Base-by-base conservation (phyloP, 1,284 basidiomycete genomes). In the Leccinum pseudoinsigne region DNA sequence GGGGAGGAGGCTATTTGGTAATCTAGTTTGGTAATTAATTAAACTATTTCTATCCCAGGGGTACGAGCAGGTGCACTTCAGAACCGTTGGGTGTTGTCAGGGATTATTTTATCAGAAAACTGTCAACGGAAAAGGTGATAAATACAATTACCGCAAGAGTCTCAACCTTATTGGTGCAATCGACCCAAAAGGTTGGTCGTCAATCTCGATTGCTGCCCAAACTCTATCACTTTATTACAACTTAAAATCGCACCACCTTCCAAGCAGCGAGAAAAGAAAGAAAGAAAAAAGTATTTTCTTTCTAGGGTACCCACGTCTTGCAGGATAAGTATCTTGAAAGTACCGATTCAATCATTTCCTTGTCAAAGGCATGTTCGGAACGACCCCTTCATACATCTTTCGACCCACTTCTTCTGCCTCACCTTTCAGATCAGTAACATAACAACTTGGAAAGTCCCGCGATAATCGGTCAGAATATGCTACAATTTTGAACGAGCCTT, bases 191-290 rank as follows among this genome's bases (percentile, higher is more conserved):
- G 73, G 74, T 58, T 75, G 72, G 76, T 77, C 68, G 76, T 69
- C 73, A 75, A 75, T 75, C 73, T 75, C 75, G 73, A 75, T 75
- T 77, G 57, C 58, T 57, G 65, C 21, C 66, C 70, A 73, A 75
- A 75, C 73, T 76, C 73, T 77, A 75, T 75, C 76, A 77, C 73
- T 75, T 77, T 75, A 77, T 77, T 77, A 59, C 76, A 74, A 76
- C 76, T 61, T 66, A 74, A 76, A 76, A 74, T 63, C 60, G 55
- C 62, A 55, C 40, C 62, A 55, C 57, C 60, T 53, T 45, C 47
- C 64, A 51, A 64, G 67, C 62, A 55, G 59, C 55, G 31, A 42
- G 31, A 56, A 16, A 28, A 42, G 31, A 57, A 12, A 38, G 26
- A 66, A 9, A 38, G 26, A 66, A 53, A 58, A 55, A 40, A 28